Evolutionary conservation across 805 yeast genomes (phyloP).

Genomic region (Monosporozyma yasuniensis): DNA sequence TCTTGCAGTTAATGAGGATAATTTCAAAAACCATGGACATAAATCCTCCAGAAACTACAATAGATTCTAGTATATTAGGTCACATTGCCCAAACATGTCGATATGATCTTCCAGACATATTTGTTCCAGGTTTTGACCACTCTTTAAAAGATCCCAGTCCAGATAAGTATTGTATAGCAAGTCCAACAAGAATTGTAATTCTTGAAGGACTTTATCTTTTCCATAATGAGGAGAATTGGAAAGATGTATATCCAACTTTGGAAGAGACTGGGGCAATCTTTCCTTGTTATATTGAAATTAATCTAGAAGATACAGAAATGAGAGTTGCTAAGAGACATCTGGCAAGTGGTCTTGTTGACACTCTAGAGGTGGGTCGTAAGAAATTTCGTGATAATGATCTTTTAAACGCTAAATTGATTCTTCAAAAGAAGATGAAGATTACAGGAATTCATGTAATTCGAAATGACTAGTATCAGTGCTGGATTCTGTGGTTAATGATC

Average conservation of each 20-base stretch:
- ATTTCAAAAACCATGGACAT: conserved; percentile 3
- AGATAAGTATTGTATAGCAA: conserved; percentile 39
- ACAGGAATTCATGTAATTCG: conserved; percentile 13
- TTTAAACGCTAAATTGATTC: conserved; percentile 45
- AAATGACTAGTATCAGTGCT: conserved; percentile 12
- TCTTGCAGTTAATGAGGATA: conserved; percentile 6
- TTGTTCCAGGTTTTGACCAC: conserved; percentile 71
- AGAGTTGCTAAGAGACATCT: conserved; percentile 65
- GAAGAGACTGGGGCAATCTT: conserved; percentile 29
- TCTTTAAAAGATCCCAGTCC: conserved; percentile 61
- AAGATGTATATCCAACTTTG: conserved; percentile 12
- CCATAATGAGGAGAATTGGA: conserved; percentile 54
- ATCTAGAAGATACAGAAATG: conserved; percentile 36
- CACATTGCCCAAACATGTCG: conserved; percentile 15
- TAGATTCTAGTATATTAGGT: conserved; percentile 7
- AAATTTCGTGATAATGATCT: conserved; percentile 51
- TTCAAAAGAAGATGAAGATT: conserved; percentile 12
- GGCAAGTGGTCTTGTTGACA: conserved; percentile 42
- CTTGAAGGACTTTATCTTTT: conserved; percentile 72
- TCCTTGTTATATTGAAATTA: conserved; percentile 45
- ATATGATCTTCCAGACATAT: conserved; percentile 30
- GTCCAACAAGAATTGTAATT: conserved; percentile 46
- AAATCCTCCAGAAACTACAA: conserved; percentile 8
- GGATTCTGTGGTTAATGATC: background rate
- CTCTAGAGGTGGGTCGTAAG: conserved; percentile 41